These are phyloP conservation scores for Hymenoscyphus occultus DNA, from an alignment of 2,329 filamentous ascomycete genomes.

Conservation along the genomic window DNA sequence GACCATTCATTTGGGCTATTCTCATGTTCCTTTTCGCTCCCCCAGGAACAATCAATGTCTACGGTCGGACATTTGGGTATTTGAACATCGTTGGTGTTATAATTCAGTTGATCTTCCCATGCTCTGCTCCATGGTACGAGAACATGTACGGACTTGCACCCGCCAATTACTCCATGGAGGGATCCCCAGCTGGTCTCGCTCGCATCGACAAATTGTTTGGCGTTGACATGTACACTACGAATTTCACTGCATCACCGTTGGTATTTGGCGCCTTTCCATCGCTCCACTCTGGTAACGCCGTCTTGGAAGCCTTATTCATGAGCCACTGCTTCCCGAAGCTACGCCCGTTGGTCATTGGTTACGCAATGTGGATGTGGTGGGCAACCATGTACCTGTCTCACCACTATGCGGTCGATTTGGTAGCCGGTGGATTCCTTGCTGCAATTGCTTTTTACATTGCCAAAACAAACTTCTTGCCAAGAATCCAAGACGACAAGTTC, in stretches of 20 bases:
- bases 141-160: slow-evolving; percentile 87
- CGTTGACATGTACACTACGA: slow-evolving; percentile 88
- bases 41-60: slow-evolving; percentile 79
- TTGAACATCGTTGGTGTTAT: slow-evolving; percentile 85
- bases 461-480: slow-evolving; percentile 76
- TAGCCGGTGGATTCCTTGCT: slow-evolving; percentile 77
- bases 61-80: slow-evolving; percentile 85
- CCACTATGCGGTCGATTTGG: slow-evolving; percentile 92
- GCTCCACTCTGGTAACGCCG: slow-evolving; percentile 84
- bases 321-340: slow-evolving; percentile 85
- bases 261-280: slow-evolving; percentile 96
- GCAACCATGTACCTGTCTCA: slow-evolving; percentile 97
- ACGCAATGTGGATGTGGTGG: slow-evolving; percentile 96
- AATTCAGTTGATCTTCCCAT: slow-evolving; percentile 87
- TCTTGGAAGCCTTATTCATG: slow-evolving; percentile 89
- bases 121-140: slow-evolving; percentile 96
- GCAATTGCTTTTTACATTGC: slow-evolving; percentile 79
- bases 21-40: slow-evolving; percentile 87
- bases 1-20: slow-evolving; percentile 73
- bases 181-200: slow-evolving; percentile 83
- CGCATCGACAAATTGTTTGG: slow-evolving; percentile 88
- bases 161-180: slow-evolving; percentile 86
- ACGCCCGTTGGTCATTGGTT: slow-evolving; percentile 74
- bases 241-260: slow-evolving; percentile 83
- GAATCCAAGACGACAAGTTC: slow-evolving; percentile 77